Evolutionary conservation across 345 rosid genomes (phyloP).

Genomic region (Linum trigynum): DNA sequence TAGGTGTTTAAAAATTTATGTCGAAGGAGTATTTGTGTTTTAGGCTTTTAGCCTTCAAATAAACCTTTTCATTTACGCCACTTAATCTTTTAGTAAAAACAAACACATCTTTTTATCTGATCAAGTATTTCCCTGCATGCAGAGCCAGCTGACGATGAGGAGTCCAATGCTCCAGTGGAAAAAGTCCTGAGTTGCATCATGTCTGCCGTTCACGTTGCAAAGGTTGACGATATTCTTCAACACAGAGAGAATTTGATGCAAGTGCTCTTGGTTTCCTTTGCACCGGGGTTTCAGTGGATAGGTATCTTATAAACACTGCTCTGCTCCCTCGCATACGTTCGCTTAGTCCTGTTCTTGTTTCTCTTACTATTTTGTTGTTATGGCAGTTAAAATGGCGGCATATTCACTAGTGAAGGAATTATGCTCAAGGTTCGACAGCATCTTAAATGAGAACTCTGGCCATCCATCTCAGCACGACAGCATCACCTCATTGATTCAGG

Average conservation of each 20-base stretch:
- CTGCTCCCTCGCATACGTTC: neutral
- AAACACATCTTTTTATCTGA: neutral
- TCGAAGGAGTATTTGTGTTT: no score
- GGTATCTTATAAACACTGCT: slow-evolving; percentile 39
- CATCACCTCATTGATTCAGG: slow-evolving; percentile 35
- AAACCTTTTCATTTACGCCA: no score
- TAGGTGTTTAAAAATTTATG: no score
- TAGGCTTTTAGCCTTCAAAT: no score
- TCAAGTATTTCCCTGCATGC: slow-evolving; percentile 16
- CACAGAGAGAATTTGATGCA: slow-evolving; percentile 48
- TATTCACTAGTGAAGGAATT: slow-evolving; percentile 63
- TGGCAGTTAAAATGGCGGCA: slow-evolving; percentile 71
- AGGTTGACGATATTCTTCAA: slow-evolving; percentile 40
- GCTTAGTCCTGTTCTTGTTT: neutral
- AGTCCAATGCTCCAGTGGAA: slow-evolving; percentile 45
- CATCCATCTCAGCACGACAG: slow-evolving; percentile 25
- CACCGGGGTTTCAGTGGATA: slow-evolving; percentile 71
- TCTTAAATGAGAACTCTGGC: slow-evolving; percentile 27
- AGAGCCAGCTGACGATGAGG: slow-evolving; percentile 50
- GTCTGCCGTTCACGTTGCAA: slow-evolving; percentile 61
- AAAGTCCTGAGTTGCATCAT: slow-evolving; percentile 58
- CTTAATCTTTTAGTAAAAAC: neutral
- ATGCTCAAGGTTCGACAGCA: slow-evolving; percentile 43
- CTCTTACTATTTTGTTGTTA: slow-evolving; percentile 14
- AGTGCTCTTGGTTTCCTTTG: slow-evolving; percentile 36